A percentile compares a stretch with the other conserved stretches of the same genome.
Conservation (phyloP, 192 early-diverging fungal genomes). For the Backusella parvicylindrica region DNA sequence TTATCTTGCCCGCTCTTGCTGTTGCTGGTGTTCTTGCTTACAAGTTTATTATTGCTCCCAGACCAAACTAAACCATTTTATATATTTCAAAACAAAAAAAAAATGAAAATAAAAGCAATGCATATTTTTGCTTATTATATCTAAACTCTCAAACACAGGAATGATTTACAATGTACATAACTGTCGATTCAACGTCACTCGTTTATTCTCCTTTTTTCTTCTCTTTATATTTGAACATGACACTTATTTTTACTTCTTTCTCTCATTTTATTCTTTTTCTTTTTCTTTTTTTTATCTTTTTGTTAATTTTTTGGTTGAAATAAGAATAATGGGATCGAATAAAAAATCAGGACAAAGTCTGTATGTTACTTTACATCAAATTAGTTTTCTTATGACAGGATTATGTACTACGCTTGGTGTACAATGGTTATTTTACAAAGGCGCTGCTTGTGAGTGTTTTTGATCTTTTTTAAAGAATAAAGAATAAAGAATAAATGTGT, state of each 20-base stretch:
- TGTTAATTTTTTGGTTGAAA: slow-evolving; percentile 10
- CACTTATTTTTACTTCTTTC: not conserved
- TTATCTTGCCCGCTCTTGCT: slow-evolving; percentile 30
- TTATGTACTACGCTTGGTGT: slow-evolving; percentile 49
- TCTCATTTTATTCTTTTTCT: not conserved
- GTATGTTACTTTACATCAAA: slow-evolving; percentile 32
- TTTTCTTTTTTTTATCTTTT: not conserved
- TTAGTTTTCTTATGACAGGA: slow-evolving; percentile 47
- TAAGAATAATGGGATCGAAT: not conserved
- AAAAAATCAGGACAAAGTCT: not conserved
- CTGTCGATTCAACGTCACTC: not conserved
- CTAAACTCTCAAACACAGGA: not conserved
- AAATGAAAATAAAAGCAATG: slow-evolving; percentile 4
- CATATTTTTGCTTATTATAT: not conserved
- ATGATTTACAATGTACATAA: not conserved
- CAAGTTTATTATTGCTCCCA: slow-evolving; percentile 24
- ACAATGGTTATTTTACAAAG: slow-evolving; percentile 58
- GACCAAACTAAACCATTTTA: not conserved
- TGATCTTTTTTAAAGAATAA: not conserved
- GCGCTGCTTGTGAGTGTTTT: slow-evolving; percentile 50
- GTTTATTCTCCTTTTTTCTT: slow-evolving; percentile 1
- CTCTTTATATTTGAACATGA: not conserved
- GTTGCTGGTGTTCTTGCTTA: slow-evolving; percentile 28
- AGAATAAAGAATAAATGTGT: not conserved
- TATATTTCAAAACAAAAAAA: not conserved